Evolutionary conservation across 2,329 filamentous ascomycete species (phyloP), one percentile per base, ranked within the genome.

Genomic region (Cladophialophora psammophila): DNA sequence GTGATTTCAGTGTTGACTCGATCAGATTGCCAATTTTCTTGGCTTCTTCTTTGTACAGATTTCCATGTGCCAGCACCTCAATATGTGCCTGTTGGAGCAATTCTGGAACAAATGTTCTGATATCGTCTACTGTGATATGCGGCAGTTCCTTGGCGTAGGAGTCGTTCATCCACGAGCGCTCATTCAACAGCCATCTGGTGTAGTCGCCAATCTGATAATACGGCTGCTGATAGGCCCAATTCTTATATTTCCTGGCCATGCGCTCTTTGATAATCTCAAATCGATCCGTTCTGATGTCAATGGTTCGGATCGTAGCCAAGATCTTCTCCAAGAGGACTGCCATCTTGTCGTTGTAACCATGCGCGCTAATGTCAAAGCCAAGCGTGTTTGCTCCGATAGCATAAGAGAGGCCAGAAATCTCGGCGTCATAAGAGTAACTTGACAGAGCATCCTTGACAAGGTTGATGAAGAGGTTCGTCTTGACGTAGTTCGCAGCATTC

Each of bases 261-360:
- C 92, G 88, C 78, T 99, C 95, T 77, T 96, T 96, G 78, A 97
- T 88, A 72, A 98, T 93, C 57, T 91, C 87, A 76, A 98, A 99
- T 1, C 95, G 88, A 64, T 96, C 93, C n/a, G 92, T 86, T 69
- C 89, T 90, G 72, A 98, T 86, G 42, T 93, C 88, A 5, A 98
- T 83, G 73, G 97, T 91, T 59, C 92, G 88, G 85, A 97, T 91
- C 9, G 91, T 93, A 12, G 88, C 81, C 32, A 97, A 82, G 3
- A 98, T 92, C 76, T 97, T 95, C 76, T 98, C 93, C 55, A 99
- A 80, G 31, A 99, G 85, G 0, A 97, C 93, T 0, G 91, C 84
- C 75, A 99, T 88, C 82, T 99, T 99, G 79, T 99, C 95, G 73
- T 97, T 99, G 81, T 98, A 99, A 0, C 95, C 95, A 34, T 88